Evolutionary conservation across 73 alveolate species (phyloP), one percentile per base, ranked within the genome.

Genomic region (Stentor roeselii): DNA sequence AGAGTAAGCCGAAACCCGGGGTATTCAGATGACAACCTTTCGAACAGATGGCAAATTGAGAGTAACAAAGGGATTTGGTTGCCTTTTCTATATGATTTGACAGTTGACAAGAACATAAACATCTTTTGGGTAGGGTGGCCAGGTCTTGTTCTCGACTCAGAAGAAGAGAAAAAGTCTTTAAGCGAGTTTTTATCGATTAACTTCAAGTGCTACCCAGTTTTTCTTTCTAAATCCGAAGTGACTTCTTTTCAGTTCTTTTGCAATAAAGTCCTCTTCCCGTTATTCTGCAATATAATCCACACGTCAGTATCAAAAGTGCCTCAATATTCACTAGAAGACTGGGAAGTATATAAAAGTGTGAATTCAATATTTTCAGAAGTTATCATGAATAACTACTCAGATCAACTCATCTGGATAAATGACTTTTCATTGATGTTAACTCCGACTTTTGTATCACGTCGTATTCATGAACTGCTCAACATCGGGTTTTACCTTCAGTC

Each of bases 401-500:
- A 60, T 39, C 87, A 85, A 31, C 31, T 88, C 38, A 78, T 91
- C 1, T 91, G 96, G 96, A 59, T 91, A 4, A 42, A 91, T 41
- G 93, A 91, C 84, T 39, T 83, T 39, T 92, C 88, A 32, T 67
- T 91, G 27, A 77, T 91, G 75, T 42, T 91, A 61, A 89, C 83
- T 42, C 94, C 96, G 3, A 59, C 35, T 59, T 76, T 78, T 78
- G 83, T 91, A 1, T 76, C 84, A 2, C 50, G 90, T 50, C 80
- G 85, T 6, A 77, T 60, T 27, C 80, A 78, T 3, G 60, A 60
- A 11, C n/a, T 67, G 14, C 31, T 60, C 1, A 76, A 76, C 32
- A 75, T 91, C 3, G 96, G 94, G 4, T 15, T 91, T 60, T 89
- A 76, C 76, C 14, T 91, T 59, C 96, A 91, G 75, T 27, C 87